These are phyloP conservation scores for Penicillium roqueforti DNA, from an alignment of 495 filamentous ascomycete species.

Conservation along the genomic window DNA sequence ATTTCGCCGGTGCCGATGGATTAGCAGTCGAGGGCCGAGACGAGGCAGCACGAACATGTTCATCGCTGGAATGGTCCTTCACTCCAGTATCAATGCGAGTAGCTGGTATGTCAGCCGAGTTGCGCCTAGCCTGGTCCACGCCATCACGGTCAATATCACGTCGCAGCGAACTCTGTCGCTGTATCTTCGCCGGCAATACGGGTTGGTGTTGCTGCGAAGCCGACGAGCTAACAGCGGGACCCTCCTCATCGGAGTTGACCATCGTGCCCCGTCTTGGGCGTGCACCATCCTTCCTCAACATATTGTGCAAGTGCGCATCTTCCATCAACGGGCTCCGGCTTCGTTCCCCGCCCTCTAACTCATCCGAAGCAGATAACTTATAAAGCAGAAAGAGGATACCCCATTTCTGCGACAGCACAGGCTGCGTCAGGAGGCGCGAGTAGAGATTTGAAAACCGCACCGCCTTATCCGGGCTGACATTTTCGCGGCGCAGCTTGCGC, in stretches of 20 bases:
- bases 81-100: slow-evolving; percentile 18
- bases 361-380: slow-evolving; percentile 63
- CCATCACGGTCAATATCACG: slow-evolving; percentile 21
- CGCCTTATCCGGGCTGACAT: slow-evolving; percentile 77
- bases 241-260: slow-evolving; percentile 38
- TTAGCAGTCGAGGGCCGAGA: slow-evolving; percentile 16
- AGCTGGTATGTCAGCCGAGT: slow-evolving; percentile 13
- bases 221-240: slow-evolving; percentile 43
- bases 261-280: slow-evolving; percentile 20
- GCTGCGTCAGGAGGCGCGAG: slow-evolving; percentile 78
- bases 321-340: slow-evolving; percentile 41
- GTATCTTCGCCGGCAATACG: slow-evolving; percentile 11
- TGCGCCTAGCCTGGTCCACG: slow-evolving; percentile 12
- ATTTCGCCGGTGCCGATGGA: slow-evolving; percentile 6
- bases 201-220: slow-evolving; percentile 35
- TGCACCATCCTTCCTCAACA: slow-evolving; percentile 29
- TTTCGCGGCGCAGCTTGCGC: slow-evolving; percentile 70
- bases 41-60: slow-evolving; percentile 13
- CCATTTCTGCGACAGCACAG: slow-evolving; percentile 94
- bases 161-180: slow-evolving; percentile 29
- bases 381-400: slow-evolving; percentile 88
- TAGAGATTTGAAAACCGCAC: slow-evolving; percentile 84
- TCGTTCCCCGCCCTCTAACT: slow-evolving; percentile 27
- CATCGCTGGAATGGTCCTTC: slow-evolving; percentile 18
- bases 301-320: slow-evolving; percentile 34